These are phyloP conservation scores for Phytophthora aleatoria DNA, from an alignment of 352 stramenopile genomes.

Conservation along the genomic window DNA sequence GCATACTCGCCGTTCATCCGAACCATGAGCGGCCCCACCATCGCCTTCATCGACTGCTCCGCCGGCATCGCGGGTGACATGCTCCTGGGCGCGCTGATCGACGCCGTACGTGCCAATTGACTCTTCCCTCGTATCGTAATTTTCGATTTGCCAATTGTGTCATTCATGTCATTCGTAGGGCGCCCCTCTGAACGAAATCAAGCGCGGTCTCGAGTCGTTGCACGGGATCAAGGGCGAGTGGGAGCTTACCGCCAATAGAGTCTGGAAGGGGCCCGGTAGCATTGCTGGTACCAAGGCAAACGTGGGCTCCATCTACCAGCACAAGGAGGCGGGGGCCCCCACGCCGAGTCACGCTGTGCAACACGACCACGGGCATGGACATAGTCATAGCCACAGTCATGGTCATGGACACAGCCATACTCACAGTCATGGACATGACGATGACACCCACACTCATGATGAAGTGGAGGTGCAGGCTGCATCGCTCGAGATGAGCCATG, in stretches of 20 bases:
- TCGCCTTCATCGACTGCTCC: conserved; percentile 89
- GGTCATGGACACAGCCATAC: conserved; percentile 27
- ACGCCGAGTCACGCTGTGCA: conserved; percentile 12
- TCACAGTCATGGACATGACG: conserved; percentile 34
- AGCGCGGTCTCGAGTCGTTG: conserved; percentile 60
- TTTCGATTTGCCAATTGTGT: background rate
- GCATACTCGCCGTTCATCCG: background rate
- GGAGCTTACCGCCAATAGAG: conserved; percentile 62
- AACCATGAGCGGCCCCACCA: conserved; percentile 23
- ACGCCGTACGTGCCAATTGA: conserved; percentile 61
- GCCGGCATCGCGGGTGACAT: conserved; percentile 91
- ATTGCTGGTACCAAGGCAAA: conserved; percentile 92
- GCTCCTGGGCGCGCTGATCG: conserved; percentile 88
- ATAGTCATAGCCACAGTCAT: conserved; percentile 28
- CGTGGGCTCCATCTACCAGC: conserved; percentile 88
- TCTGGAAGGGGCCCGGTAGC: conserved; percentile 85
- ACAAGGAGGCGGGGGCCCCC: conserved; percentile 57
- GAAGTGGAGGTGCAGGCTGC: conserved; percentile 7
- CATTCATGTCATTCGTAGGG: conserved; percentile 48
- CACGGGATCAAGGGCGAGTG: conserved; percentile 87
- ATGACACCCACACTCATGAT: conserved; percentile 23
- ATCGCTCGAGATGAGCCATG: conserved; percentile 27
- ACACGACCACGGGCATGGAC: conserved; percentile 25
- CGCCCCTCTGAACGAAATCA: conserved; percentile 59
- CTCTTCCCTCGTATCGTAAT: background rate